Evolutionary conservation across 2,329 filamentous ascomycete species (phyloP).

Genomic region (Ophiostoma populinum): DNA sequence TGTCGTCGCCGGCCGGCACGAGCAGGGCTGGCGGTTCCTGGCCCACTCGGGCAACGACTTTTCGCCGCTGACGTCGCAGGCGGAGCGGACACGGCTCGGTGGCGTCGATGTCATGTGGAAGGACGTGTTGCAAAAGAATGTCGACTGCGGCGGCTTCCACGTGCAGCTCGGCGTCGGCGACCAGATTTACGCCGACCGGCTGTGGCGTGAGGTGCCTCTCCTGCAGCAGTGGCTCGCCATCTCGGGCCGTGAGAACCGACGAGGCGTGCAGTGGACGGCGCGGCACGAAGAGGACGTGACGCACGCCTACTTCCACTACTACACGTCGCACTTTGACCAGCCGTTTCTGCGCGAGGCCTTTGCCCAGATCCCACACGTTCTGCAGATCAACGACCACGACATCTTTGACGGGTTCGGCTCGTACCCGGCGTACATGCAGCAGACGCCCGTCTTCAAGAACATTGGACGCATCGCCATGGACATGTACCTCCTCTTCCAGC

Average conservation of each 20-base stretch:
- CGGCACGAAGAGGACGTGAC: conserved; percentile 89
- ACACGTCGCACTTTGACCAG: conserved; percentile 96
- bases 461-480: conserved; percentile 89
- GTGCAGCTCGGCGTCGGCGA: conserved; percentile 82
- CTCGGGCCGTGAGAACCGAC: conserved; percentile 82
- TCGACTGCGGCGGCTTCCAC: conserved; percentile 91
- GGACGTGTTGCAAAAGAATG: conserved; percentile 91
- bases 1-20: conserved; percentile 73
- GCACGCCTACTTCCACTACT: conserved; percentile 97
- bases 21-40: conserved; percentile 90
- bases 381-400: conserved; percentile 91
- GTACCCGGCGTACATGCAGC: conserved; percentile 97
- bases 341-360: conserved; percentile 88
- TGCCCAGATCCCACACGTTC: conserved; percentile 86
- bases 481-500: conserved; percentile 97
- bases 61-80: conserved; percentile 68
- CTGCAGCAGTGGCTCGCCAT: conserved; percentile 91
- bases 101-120: conserved; percentile 98
- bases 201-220: conserved; percentile 91
- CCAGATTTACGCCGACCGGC: conserved; percentile 84
- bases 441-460: conserved; percentile 94
- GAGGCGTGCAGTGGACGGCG: conserved; percentile 80
- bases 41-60: conserved; percentile 96
- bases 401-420: conserved; percentile 99
- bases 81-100: conserved; percentile 69